Evolutionary conservation across 495 filamentous ascomycete genomes (phyloP), one percentile per base, ranked within the genome.

Genomic region (Aspergillus nanangensis): DNA sequence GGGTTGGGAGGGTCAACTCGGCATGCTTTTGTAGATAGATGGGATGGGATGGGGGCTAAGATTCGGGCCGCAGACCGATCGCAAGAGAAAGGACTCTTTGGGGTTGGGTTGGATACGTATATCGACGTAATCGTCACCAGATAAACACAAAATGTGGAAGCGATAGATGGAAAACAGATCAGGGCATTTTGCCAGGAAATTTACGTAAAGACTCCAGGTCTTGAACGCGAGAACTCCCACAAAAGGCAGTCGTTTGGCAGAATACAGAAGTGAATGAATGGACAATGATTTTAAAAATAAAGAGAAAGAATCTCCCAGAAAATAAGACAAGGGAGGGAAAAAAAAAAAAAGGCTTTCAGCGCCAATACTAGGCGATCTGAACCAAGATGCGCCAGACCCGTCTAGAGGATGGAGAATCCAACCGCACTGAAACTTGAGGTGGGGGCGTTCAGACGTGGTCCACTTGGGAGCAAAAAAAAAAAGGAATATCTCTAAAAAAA

Each of bases 371-470:
- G 40, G 15, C 47, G 35, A 44, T 50, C 47, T 49, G 41, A 32
- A 27, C 35, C 33, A 8, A 38, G 33, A 44, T 31, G 34, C 35
- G 34, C 41, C 47, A 44, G 45, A 41, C 45, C 25, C 18, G 18
- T 38, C 21, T 13, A 38, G 44, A 36, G 32, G n/a, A 21, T 11
- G 14, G 19, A 27, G 34, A 45, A 38, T 20, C 43, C 43, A 45
- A 45, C 43, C 33, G 43, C 15, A 36, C 22, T 47, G 45, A 47
- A 47, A 47, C 45, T 38, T 25, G 24, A 25, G 22, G 45, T 47
- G 45, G 45, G 45, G 45, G 22, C 11, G 25, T 47, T 47, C 45
- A 40, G 39, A 33, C 34, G 47, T 33, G 47, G 23, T 50, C 47
- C 47, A 51, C 43, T 31, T 40, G 33, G 21, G 43, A 25, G 20